A percentile compares a stretch with the other conserved stretches of the same genome.
These are phyloP conservation scores for Striga asiatica DNA, from an alignment of 257 asterid species.

Conservation along the genomic window DNA sequence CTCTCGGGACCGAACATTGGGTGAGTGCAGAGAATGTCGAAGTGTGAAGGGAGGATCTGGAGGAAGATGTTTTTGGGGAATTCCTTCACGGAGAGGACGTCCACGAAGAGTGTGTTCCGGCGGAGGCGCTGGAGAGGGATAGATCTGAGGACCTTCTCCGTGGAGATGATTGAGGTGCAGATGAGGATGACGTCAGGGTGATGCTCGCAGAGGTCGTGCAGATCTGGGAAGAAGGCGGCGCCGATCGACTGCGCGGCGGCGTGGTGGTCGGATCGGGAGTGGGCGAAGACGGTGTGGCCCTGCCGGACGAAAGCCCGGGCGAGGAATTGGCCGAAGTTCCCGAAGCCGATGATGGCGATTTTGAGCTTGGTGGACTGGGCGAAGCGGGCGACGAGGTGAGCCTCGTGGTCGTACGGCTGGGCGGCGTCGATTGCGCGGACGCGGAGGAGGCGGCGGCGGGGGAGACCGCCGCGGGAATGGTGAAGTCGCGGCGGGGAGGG, in stretches of 20 bases:
- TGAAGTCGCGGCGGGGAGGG: slow-evolving; percentile 9
- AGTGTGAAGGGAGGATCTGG: slow-evolving; percentile 46
- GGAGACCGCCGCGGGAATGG: slow-evolving; percentile 3
- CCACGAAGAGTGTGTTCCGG: slow-evolving; percentile 65
- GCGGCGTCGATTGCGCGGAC: slow-evolving; percentile 66
- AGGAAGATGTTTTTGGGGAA: slow-evolving; percentile 59
- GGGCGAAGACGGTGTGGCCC: slow-evolving; percentile 58
- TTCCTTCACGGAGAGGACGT: slow-evolving; percentile 66
- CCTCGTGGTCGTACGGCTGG: slow-evolving; percentile 60
- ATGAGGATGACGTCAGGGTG: slow-evolving; percentile 74
- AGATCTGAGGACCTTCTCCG: slow-evolving; percentile 49
- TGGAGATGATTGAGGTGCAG: slow-evolving; percentile 57
- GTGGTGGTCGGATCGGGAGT: slow-evolving; percentile 46
- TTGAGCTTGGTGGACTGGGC: slow-evolving; percentile 48
- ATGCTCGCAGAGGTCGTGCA: slow-evolving; percentile 72
- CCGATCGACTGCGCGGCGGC: slow-evolving; percentile 46
- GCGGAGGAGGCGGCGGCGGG: slow-evolving; percentile 18
- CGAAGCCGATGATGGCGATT: slow-evolving; percentile 68
- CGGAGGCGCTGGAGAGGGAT: slow-evolving; percentile 61
- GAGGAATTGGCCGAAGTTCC: slow-evolving; percentile 78
- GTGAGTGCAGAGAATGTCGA: slow-evolving; percentile 75
- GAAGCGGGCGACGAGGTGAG: slow-evolving; percentile 36
- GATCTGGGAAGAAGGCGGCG: slow-evolving; percentile 55
- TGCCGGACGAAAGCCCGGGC: slow-evolving; percentile 62
- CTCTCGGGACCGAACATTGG: slow-evolving; percentile 95